Evolutionary conservation across 225 moss, liverwort and hornwort genomes (phyloP).

Genomic region (Ulota crispa): DNA sequence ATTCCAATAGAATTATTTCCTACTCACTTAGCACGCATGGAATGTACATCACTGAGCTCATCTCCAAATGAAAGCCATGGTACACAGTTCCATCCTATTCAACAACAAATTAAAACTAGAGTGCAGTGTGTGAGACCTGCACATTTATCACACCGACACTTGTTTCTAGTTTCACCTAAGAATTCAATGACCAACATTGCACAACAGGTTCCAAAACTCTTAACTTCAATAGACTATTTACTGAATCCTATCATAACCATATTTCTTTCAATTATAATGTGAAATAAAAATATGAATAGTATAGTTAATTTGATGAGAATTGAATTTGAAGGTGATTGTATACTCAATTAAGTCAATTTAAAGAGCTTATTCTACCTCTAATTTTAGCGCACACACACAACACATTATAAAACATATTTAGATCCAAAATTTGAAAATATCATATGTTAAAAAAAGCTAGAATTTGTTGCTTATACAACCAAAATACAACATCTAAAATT

Average conservation of each 20-base stretch:
- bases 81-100: not conserved
- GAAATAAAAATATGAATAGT: not conserved
- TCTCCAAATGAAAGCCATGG: conserved; percentile 10
- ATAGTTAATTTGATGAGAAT: not conserved
- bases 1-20: conserved; percentile 51
- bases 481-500: too few relatives aligned
- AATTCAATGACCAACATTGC: not conserved
- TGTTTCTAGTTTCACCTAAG: conserved; percentile 33
- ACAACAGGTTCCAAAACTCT: not conserved
- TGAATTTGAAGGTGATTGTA: not conserved
- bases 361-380: not conserved
- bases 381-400: not conserved
- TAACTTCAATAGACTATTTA: not conserved
- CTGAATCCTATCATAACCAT: not conserved
- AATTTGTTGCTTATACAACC: not conserved
- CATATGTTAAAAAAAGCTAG: not conserved
- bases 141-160: conserved; percentile 50
- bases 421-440: not conserved
- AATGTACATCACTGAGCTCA: conserved; percentile 8
- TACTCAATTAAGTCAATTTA: too few relatives aligned
- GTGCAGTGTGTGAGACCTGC: conserved; percentile 58
- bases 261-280: not conserved
- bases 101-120: conserved; percentile 25
- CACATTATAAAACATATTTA: not conserved
- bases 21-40: conserved; percentile 47